These are phyloP conservation scores for Williopsis jadinii DNA, from an alignment of 1,139 yeast species.

Conservation along the genomic window DNA sequence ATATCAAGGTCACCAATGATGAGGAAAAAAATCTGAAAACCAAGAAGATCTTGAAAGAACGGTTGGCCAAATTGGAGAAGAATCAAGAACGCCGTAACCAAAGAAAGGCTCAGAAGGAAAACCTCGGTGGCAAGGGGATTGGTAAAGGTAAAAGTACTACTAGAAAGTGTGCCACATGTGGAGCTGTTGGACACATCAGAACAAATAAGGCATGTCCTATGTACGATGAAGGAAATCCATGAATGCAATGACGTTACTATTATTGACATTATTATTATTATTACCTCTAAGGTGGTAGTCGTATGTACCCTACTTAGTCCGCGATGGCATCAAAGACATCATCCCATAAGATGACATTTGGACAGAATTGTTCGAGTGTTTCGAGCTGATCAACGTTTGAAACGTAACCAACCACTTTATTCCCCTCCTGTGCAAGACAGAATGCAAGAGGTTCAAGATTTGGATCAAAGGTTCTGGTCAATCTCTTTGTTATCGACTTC, in stretches of 20 bases:
- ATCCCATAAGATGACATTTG: constrained; percentile 21
- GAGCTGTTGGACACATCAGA: constrained; percentile 89
- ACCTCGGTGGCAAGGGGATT: constrained; percentile 52
- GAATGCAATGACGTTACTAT: not conserved
- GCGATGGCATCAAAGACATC: not conserved
- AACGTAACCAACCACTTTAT: constrained; percentile 27
- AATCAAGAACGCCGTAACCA: constrained; percentile 59
- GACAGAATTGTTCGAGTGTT: constrained; percentile 14
- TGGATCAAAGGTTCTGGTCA: constrained; percentile 31
- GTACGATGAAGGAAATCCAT: constrained; percentile 38
- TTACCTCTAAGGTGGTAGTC: too few relatives aligned
- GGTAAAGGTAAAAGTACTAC: constrained; percentile 77
- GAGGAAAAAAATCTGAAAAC: constrained; percentile 78
- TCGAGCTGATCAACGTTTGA: constrained; percentile 25
- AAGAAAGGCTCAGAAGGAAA: constrained; percentile 47
- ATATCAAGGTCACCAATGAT: constrained; percentile 74
- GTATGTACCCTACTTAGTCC: too few relatives aligned
- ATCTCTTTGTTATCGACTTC: constrained; percentile 29
- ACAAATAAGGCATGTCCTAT: constrained; percentile 88
- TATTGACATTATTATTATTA: not conserved
- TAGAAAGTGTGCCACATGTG: constrained; percentile 90
- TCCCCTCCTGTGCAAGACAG: constrained; percentile 29
- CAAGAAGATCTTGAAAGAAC: constrained; percentile 74
- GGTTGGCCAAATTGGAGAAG: constrained; percentile 76
- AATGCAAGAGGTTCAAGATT: constrained; percentile 26